Conservation (phyloP, 345 rosid species). For the Aegle marmelos region DNA sequence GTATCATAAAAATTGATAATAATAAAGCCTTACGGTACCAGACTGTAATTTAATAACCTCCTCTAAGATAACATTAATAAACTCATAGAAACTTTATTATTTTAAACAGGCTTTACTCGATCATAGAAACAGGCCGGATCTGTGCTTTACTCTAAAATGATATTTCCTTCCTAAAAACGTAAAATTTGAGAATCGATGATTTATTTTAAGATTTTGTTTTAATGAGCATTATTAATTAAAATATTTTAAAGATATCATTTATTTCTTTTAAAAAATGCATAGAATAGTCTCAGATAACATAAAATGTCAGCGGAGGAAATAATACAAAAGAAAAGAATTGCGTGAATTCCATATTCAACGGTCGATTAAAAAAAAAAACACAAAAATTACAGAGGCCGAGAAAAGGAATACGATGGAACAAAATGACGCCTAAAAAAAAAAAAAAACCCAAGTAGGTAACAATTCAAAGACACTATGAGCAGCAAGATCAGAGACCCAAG, state of each 20-base stretch:
- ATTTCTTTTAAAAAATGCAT: neutral
- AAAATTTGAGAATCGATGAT: neutral
- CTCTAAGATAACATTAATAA: neutral
- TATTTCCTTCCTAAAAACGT: neutral
- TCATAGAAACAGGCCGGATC: neutral
- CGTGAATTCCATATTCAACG: neutral
- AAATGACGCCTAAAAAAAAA: slow-evolving; percentile 3
- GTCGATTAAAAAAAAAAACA: slow-evolving; percentile 1
- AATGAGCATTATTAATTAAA: neutral
- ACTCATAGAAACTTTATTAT: neutral
- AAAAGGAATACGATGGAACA: neutral
- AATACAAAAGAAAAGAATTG: neutral
- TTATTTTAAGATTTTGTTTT: neutral
- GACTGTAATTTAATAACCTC: neutral
- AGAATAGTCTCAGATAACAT: neutral
- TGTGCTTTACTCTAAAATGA: neutral
- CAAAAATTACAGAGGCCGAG: neutral
- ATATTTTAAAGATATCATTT: neutral
- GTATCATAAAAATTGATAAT: no score
- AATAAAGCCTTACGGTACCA: neutral
- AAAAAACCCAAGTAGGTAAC: slow-evolving; percentile 3
- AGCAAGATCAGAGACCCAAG: slow-evolving; percentile 30
- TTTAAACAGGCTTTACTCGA: neutral
- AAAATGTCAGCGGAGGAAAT: neutral
- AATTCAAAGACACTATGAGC: neutral